Conservation (phyloP, 371 early-diverging fungal species). For the Chytridium lagenaria region DNA sequence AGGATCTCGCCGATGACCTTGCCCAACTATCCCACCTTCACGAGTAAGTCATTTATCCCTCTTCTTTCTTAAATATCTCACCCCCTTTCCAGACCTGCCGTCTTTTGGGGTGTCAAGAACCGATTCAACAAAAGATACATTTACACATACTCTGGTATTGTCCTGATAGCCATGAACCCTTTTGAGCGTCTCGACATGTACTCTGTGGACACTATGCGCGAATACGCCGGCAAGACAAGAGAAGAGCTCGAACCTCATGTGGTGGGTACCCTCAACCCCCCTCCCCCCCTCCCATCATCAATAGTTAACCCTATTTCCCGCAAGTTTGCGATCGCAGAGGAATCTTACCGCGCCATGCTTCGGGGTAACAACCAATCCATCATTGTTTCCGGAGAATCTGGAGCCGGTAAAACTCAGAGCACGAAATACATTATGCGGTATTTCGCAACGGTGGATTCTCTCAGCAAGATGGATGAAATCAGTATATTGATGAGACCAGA, state of each 20-base stretch:
- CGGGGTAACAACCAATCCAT: constrained; percentile 95
- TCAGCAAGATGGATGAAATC: constrained; percentile 38
- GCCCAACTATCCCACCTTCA: constrained; percentile 92
- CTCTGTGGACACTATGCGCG: constrained; percentile 82
- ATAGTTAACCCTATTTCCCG: background rate
- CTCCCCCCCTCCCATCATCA: background rate
- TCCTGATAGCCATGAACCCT: constrained; percentile 98
- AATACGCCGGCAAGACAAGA: constrained; percentile 91
- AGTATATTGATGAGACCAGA: constrained; percentile 17
- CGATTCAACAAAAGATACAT: constrained; percentile 88
- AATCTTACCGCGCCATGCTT: constrained; percentile 96
- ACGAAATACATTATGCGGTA: constrained; percentile 98
- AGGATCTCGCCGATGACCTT: constrained; percentile 91
- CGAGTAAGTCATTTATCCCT: constrained; percentile 65
- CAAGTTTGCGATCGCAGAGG: constrained; percentile 96
- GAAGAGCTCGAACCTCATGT: constrained; percentile 96
- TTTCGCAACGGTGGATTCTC: constrained; percentile 89
- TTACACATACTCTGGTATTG: constrained; percentile 99
- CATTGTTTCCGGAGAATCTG: constrained; percentile 98
- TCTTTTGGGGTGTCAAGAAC: constrained; percentile 84
- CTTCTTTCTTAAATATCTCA: background rate
- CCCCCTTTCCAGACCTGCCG: constrained; percentile 51
- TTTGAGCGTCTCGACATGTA: constrained; percentile 90
- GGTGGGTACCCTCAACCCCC: background rate
- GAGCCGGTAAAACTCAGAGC: constrained; percentile 95